A percentile compares a stretch with the other conserved stretches of the same genome.
Conservation (phyloP, 306 rosid genomes). For the Datisca glomerata region DNA sequence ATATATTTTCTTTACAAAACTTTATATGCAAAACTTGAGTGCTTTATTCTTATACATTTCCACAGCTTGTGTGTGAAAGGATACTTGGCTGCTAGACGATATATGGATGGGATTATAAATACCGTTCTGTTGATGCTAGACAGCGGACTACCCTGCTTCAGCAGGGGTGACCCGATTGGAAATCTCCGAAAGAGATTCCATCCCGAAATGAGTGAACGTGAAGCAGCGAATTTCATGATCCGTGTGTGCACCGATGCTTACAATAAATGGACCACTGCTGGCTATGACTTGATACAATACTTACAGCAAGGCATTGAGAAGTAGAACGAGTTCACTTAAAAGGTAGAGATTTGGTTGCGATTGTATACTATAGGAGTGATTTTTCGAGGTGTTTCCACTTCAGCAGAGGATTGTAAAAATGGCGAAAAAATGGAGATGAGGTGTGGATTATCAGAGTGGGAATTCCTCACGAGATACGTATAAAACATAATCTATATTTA, state of each 20-base stretch:
- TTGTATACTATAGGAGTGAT: neutral
- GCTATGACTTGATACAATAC: slow-evolving; percentile 93
- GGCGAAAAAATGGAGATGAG: too few species aligned
- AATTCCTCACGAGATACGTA: too few species aligned
- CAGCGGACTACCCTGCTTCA: slow-evolving; percentile 95
- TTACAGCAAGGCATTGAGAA: slow-evolving; percentile 99
- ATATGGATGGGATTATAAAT: slow-evolving; percentile 80
- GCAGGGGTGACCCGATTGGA: slow-evolving; percentile 94
- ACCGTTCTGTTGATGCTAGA: slow-evolving; percentile 81
- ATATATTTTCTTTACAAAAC: neutral
- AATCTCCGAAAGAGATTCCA: slow-evolving; percentile 95
- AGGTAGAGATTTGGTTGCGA: too few species aligned
- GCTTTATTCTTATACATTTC: neutral
- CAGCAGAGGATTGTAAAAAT: too few species aligned
- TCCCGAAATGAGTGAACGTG: slow-evolving; percentile 95
- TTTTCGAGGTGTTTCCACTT: too few species aligned
- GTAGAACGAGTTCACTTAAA: too few species aligned
- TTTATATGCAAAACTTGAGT: neutral
- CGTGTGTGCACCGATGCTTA: slow-evolving; percentile 94
- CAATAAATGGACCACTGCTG: slow-evolving; percentile 99
- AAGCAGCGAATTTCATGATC: slow-evolving; percentile 96
- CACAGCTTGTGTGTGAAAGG: slow-evolving; percentile 86
- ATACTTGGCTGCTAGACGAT: slow-evolving; percentile 83
- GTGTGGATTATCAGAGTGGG: too few species aligned
- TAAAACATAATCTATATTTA: too few species aligned